Base-by-base conservation (phyloP, 495 filamentous ascomycete species). In the Coniosporium apollinis region DNA sequence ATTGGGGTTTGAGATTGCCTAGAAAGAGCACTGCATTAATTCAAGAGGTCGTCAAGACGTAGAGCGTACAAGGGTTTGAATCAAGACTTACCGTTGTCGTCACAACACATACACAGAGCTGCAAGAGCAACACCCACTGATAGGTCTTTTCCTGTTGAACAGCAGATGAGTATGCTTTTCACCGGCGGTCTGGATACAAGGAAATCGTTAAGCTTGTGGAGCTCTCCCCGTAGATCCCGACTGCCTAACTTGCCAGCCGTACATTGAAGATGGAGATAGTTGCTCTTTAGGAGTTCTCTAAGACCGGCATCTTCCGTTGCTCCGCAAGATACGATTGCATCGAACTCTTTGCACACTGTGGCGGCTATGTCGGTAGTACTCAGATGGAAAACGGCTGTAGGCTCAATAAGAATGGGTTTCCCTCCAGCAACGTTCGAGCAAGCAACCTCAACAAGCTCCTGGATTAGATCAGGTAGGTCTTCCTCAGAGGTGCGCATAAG, bases 191-290 rank as follows among this genome's bases (percentile, higher is more conserved):
- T 28, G 15, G 19, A 15, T 13, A 17, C 29, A 21, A 61, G 52
- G 46, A 73, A 74, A 21, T 58, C 41, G 50, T 62, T 60, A 46
- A 87, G 49, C 33, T 46, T 44, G 30, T 69, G 67, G 28, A 93
- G 53, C 15, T 76, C 68, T 4, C 64, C 56, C 9, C 83, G 71
- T 22, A 93, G 59, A 47, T 76, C 67, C n/a, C 81, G 70, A 50
- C 78, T 80, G 0, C 81, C 84, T 26, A 71, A 43, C 49, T 91
- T 93, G 13, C 62, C 65, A 24, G 68, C 67, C 6, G n/a, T 28
- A 43, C 81, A 64, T 2, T 68, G 67, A 5, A 89, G 67, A 37
- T 76, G 68, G 28, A 91, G 52, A n/a, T 41, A 59, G 45, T 43
- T 57, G 57, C 18, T 33, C 25, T 39, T 42, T 16, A 46, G 28